These are phyloP conservation scores for Astragalus glycyphyllos DNA, from an alignment of 306 rosid genomes.

Conservation along the genomic window DNA sequence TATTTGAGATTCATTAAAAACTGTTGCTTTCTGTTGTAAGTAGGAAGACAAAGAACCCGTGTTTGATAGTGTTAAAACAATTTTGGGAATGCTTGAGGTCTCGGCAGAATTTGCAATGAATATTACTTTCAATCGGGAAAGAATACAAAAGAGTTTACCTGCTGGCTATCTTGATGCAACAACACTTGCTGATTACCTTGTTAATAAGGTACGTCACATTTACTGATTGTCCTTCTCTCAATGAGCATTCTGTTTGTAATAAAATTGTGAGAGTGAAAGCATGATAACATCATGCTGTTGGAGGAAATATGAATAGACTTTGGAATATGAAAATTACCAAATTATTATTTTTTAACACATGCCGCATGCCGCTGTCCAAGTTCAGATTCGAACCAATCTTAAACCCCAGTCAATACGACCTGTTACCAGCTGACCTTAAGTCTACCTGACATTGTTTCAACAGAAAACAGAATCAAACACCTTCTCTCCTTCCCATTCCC, in stretches of 20 bases:
- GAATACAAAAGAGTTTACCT: constrained; percentile 84
- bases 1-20: constrained; percentile 18
- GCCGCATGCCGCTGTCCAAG: constrained; percentile 16
- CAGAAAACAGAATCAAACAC: constrained; percentile 18
- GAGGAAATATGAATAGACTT: too few relatives aligned
- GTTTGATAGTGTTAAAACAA: constrained; percentile 91
- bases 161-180: constrained; percentile 99
- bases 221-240: constrained; percentile 22
- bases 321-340: too few relatives aligned
- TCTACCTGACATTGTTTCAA: neutral
- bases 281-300: neutral
- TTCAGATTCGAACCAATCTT: constrained; percentile 37
- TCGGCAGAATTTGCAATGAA: constrained; percentile 90
- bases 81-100: constrained; percentile 97
- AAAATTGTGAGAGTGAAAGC: constrained; percentile 21
- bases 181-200: constrained; percentile 98
- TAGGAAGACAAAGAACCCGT: constrained; percentile 98
- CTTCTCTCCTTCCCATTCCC: constrained; percentile 10
- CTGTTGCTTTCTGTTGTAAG: constrained; percentile 41
- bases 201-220: constrained; percentile 70
- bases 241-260: constrained; percentile 26
- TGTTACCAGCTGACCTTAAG: neutral
- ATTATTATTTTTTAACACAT: too few relatives aligned
- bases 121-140: constrained; percentile 75
- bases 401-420: neutral